phyloP scores from a whole-genome alignment of 192 early-diverging fungal species.

The Nowakowskiella sp. region DNA sequence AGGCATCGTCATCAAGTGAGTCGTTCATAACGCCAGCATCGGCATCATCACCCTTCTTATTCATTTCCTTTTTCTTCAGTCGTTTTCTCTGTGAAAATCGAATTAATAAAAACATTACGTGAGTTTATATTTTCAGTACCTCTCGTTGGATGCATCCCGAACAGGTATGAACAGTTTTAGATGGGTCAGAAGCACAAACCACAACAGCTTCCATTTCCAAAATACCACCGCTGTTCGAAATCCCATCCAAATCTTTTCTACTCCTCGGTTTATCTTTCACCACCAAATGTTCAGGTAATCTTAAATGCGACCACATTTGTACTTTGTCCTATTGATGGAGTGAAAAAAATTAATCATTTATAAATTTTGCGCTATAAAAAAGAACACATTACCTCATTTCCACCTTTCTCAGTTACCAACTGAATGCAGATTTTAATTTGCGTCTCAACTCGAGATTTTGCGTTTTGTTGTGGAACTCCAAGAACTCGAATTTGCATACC shows the following conservation, averaged over 20 bases:
- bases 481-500: conserved; percentile 19
- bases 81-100: conserved; percentile 29
- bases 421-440: conserved; percentile 89
- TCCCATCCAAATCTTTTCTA: conserved; percentile 24
- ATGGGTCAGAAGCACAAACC: conserved; percentile 74
- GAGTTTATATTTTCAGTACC: conserved; percentile 54
- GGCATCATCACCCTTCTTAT: conserved; percentile 30
- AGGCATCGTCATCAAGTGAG: conserved; percentile 54
- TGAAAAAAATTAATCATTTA: too few species aligned
- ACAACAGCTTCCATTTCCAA: conserved; percentile 74
- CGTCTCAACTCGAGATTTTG: conserved; percentile 87
- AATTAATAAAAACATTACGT: conserved; percentile 41
- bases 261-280: conserved; percentile 58
- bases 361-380: conserved; percentile 54
- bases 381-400: background rate
- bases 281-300: conserved; percentile 74
- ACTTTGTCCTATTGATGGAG: too few species aligned
- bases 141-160: conserved; percentile 77
- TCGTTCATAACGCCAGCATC: conserved; percentile 57
- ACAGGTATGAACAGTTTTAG: conserved; percentile 71
- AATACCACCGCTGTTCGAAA: conserved; percentile 29
- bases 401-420: conserved; percentile 45
- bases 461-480: conserved; percentile 35
- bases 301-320: conserved; percentile 72
- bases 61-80: conserved; percentile 31